Conservation (phyloP, 257 asterid species). For the Agastache rugosa region DNA sequence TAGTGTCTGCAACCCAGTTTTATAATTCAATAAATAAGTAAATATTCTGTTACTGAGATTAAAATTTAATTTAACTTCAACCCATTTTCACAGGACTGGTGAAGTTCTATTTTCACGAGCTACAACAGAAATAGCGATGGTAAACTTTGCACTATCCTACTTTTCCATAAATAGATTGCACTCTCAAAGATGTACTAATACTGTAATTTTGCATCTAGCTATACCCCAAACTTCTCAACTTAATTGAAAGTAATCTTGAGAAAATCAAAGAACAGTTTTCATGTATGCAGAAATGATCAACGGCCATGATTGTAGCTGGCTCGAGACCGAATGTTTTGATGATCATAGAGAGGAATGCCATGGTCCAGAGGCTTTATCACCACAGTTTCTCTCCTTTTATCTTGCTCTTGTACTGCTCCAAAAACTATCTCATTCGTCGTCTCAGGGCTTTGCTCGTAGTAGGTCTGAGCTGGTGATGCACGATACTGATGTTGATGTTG, state of each 20-base stretch:
- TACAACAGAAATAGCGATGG: slow-evolving; percentile 28
- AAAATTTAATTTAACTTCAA: slow-evolving; percentile 31
- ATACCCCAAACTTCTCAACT: slow-evolving; percentile 41
- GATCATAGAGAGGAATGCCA: slow-evolving; percentile 49
- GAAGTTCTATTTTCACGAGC: slow-evolving; percentile 27
- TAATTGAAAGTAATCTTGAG: slow-evolving; percentile 41
- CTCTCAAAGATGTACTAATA: slow-evolving; percentile 40
- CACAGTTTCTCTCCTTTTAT: slow-evolving; percentile 42
- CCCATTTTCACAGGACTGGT: slow-evolving; percentile 33
- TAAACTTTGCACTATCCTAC: slow-evolving; percentile 38
- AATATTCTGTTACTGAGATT: slow-evolving; percentile 15
- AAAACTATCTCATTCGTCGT: slow-evolving; percentile 74
- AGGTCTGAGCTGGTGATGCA: slow-evolving; percentile 69
- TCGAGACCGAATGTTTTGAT: slow-evolving; percentile 51
- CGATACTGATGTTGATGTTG: slow-evolving; percentile 70
- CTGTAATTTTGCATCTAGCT: slow-evolving; percentile 44
- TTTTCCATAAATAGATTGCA: slow-evolving; percentile 32
- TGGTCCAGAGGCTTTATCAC: slow-evolving; percentile 80
- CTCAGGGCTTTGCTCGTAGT: slow-evolving; percentile 68
- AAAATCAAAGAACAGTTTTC: slow-evolving; percentile 23
- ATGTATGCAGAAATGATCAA: slow-evolving; percentile 41
- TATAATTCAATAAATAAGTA: neutral
- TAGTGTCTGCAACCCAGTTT: neutral
- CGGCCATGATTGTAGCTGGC: slow-evolving; percentile 51
- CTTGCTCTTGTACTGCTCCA: slow-evolving; percentile 88